Evolutionary conservation across 2,329 filamentous ascomycete genomes (phyloP).

Genomic region (Nigrospora sphaerica): DNA sequence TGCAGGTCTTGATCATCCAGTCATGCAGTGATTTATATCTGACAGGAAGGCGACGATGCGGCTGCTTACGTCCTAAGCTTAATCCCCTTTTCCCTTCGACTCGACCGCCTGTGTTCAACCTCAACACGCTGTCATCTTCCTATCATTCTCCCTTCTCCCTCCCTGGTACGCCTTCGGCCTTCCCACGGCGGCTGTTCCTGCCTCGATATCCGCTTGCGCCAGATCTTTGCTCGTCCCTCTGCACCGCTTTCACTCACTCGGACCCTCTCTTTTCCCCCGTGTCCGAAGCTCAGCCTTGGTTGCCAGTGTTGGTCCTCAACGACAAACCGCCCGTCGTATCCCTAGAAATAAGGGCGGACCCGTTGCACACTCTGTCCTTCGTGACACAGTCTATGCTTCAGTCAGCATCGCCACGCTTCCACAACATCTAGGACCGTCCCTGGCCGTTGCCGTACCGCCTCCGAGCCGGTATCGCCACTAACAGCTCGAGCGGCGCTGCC

Average conservation of each 20-base stretch:
- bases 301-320: too few relatives aligned
- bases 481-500: too few relatives aligned
- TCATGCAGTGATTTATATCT: not conserved
- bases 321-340: too few relatives aligned
- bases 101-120: not conserved
- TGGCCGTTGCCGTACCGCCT: too few relatives aligned
- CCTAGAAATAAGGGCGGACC: too few relatives aligned
- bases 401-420: not conserved
- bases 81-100: slow-evolving; percentile 1
- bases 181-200: not conserved
- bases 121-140: not conserved
- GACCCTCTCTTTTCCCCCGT: too few relatives aligned
- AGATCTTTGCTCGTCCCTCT: not conserved
- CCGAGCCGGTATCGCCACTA: too few relatives aligned
- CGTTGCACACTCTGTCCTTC: not conserved
- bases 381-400: slow-evolving; percentile 1
- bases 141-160: not conserved
- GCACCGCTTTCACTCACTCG: not conserved
- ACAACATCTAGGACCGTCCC: not conserved
- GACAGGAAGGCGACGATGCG: not conserved
- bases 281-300: too few relatives aligned
- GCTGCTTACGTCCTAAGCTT: slow-evolving; percentile 6
- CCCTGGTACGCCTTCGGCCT: too few relatives aligned
- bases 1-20: not conserved
- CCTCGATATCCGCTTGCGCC: not conserved